phyloP scores from a whole-genome alignment of 2,329 filamentous ascomycete species.

The Nannizzia gypsea region DNA sequence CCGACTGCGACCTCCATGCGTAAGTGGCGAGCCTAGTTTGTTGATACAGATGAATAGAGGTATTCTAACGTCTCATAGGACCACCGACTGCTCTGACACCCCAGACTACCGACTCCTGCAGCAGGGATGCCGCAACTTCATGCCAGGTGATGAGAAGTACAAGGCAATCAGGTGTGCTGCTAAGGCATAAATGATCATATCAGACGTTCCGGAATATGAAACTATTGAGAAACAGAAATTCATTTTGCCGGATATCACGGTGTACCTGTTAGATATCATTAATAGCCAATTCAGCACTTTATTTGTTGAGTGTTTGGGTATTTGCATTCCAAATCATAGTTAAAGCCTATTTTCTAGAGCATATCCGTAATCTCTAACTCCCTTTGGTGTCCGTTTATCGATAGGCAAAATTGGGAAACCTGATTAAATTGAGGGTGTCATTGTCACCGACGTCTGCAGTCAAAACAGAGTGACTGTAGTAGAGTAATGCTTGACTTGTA shows the following conservation, averaged over 20 bases:
- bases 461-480: too few species aligned
- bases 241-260: neutral
- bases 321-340: too few species aligned
- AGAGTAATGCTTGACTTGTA: too few species aligned
- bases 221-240: neutral
- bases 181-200: neutral
- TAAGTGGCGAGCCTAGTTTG: too few species aligned
- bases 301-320: too few species aligned
- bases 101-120: neutral
- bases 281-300: neutral
- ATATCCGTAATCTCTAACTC: too few species aligned
- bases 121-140: neutral
- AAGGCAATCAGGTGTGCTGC: neutral
- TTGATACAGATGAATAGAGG: too few species aligned
- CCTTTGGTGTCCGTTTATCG: too few species aligned
- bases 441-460: too few species aligned
- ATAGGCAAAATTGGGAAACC: too few species aligned
- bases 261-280: neutral
- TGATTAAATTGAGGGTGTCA: too few species aligned
- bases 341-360: too few species aligned
- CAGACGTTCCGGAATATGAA: neutral
- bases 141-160: slow-evolving; percentile 1
- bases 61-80: neutral
- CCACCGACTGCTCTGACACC: neutral
- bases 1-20: neutral